phyloP scores from a whole-genome alignment of 2,329 filamentous ascomycete genomes.

The Tolypocladium inflatum region DNA sequence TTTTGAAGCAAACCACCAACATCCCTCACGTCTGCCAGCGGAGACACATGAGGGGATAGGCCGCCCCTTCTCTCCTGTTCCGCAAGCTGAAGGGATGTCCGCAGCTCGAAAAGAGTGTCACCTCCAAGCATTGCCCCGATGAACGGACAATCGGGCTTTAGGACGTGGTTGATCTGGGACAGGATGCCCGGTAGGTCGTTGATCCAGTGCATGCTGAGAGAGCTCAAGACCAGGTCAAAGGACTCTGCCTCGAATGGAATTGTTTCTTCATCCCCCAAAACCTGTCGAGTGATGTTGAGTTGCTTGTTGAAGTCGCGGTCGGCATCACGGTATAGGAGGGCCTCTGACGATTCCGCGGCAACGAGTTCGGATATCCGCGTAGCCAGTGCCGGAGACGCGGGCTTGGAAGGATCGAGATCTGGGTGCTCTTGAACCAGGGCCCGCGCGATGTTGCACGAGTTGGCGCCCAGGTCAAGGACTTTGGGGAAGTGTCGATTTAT shows the following conservation, averaged over 20 bases:
- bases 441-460: constrained; percentile 87
- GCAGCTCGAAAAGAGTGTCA: constrained; percentile 86
- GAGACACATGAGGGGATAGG: constrained; percentile 82
- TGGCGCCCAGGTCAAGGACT: constrained; percentile 88
- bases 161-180: constrained; percentile 71
- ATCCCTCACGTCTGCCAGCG: constrained; percentile 84
- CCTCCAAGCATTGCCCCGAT: constrained; percentile 95
- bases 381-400: constrained; percentile 56
- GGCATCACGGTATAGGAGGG: constrained; percentile 72
- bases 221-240: constrained; percentile 87
- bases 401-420: constrained; percentile 46
- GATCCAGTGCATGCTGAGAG: constrained; percentile 89
- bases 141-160: constrained; percentile 88
- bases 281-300: constrained; percentile 62
- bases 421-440: constrained; percentile 65
- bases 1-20: constrained; percentile 78
- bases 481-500: constrained; percentile 81
- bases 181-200: constrained; percentile 87
- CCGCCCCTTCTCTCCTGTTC: constrained; percentile 88
- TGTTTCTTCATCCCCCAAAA: constrained; percentile 65
- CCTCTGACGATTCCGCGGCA: constrained; percentile 71
- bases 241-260: constrained; percentile 66
- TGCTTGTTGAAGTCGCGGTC: constrained; percentile 64
- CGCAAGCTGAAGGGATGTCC: constrained; percentile 85
- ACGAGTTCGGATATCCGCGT: constrained; percentile 64